phyloP scores from a whole-genome alignment of 2,329 filamentous ascomycete species.

The Ophiognomonia clavigignenti-juglandacearum region DNA sequence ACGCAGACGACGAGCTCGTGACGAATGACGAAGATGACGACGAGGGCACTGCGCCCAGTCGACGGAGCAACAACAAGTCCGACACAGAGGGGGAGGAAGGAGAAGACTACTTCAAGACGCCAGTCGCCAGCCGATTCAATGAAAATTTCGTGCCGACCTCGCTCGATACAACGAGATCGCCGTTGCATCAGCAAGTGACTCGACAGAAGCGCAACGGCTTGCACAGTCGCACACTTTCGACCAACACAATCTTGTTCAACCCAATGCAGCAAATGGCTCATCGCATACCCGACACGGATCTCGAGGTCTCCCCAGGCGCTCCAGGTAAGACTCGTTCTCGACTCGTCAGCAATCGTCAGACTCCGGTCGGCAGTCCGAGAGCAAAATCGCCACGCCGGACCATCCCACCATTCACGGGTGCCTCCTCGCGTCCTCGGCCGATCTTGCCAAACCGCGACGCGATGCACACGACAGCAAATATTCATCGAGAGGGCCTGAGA shows the following conservation, averaged over 20 bases:
- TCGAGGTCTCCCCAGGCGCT: slow-evolving; percentile 35
- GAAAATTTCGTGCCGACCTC: slow-evolving; percentile 26
- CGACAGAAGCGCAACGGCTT: slow-evolving; percentile 32
- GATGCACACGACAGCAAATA: slow-evolving; percentile 51
- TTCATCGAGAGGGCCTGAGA: slow-evolving; percentile 40
- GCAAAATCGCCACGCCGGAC: slow-evolving; percentile 44
- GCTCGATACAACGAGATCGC: slow-evolving; percentile 22
- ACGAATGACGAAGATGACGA: slow-evolving; percentile 72
- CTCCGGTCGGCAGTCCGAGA: slow-evolving; percentile 31
- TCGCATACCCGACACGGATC: slow-evolving; percentile 22
- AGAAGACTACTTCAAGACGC: slow-evolving; percentile 53
- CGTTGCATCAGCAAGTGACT: slow-evolving; percentile 17
- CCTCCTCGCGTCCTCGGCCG: slow-evolving; percentile 51
- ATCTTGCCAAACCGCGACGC: slow-evolving; percentile 47
- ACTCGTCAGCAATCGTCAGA: slow-evolving; percentile 34
- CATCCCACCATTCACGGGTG: slow-evolving; percentile 26
- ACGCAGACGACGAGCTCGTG: slow-evolving; percentile 85
- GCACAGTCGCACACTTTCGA: slow-evolving; percentile 72
- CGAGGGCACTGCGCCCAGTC: slow-evolving; percentile 27
- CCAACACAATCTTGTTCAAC: slow-evolving; percentile 79
- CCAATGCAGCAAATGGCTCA: slow-evolving; percentile 36
- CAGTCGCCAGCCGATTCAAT: slow-evolving; percentile 37
- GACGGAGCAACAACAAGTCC: slow-evolving; percentile 12
- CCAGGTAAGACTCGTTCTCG: slow-evolving; percentile 26
- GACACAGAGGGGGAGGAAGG: slow-evolving; percentile 29